Base-by-base conservation (phyloP, 2,329 filamentous ascomycete species). In the Beauveria australis region DNA sequence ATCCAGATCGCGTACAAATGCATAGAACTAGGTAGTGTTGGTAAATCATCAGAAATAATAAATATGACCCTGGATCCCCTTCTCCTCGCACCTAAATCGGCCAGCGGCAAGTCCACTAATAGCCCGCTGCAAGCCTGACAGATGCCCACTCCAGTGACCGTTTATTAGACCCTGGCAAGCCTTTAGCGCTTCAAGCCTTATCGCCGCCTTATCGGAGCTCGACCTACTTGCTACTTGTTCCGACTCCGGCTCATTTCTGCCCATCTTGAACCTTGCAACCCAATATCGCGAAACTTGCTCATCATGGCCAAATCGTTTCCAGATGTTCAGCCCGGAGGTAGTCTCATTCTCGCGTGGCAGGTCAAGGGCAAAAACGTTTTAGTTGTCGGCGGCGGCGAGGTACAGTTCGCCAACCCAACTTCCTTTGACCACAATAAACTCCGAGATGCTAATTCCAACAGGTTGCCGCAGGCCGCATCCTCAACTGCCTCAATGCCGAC, bases 311-410 rank as follows among this genome's bases (percentile, higher is more conserved):
- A 73, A 55, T 72, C 82, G 55, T 97, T 89, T 70, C 91, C 92
- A 61, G 80, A 88, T 64, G 84, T 97, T 30, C 87, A 97, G 75
- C 90, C 91, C 61, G 93, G 93, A 56, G 94, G 92, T 62, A 97
- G 93, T 63, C 78, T 99, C 66, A 94, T 99, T 64, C 79, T 99
- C 57, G 94, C 94, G 71, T 99, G 93, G 92, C 94, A 97, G 77
- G 87, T 96, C 69, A 89, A 86, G 71, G 87, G 88, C 73, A 97
- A 95, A 75, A 85, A 86, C 65, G 88, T 97, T 18, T 78, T 99
- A n/a, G 89, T 99, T 5, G 85, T 99, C 8, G 94, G 94, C 65
- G 94, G 94, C 68, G 94, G 94, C 74, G 93, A 97, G 82, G 93
- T 96, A 78, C 67, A 83, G 46, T 37, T 58, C n/a, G 41, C 54